phyloP scores from a whole-genome alignment of 805 yeast species.

The Ogataea neopini region DNA sequence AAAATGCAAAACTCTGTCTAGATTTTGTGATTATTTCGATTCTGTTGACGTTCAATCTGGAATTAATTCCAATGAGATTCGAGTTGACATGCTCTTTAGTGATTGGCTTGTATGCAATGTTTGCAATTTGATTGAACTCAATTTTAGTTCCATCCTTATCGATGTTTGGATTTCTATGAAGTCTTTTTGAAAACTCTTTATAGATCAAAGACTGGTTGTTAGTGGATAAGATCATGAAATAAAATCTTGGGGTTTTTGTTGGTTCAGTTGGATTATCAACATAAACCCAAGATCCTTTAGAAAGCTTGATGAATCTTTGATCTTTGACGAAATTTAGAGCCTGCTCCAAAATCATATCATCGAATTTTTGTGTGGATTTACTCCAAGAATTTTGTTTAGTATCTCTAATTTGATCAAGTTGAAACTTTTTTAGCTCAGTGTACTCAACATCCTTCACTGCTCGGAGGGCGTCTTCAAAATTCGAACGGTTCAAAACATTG shows the following conservation, averaged over 20 bases:
- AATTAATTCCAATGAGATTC: slow-evolving; percentile 54
- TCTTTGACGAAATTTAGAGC: slow-evolving; percentile 71
- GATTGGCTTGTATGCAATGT: slow-evolving; percentile 52
- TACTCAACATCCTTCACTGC: slow-evolving; percentile 45
- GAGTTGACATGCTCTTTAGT: slow-evolving; percentile 38
- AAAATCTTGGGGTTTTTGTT: slow-evolving; percentile 33
- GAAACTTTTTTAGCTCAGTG: slow-evolving; percentile 53
- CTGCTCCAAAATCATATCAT: slow-evolving; percentile 51
- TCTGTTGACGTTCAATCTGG: slow-evolving; percentile 42
- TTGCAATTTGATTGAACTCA: slow-evolving; percentile 51
- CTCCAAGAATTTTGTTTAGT: slow-evolving; percentile 46
- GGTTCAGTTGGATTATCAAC: slow-evolving; percentile 51
- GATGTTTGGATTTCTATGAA: slow-evolving; percentile 51
- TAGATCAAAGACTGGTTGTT: slow-evolving; percentile 61
- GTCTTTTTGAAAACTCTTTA: slow-evolving; percentile 55
- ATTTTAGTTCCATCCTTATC: slow-evolving; percentile 57
- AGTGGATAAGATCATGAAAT: slow-evolving; percentile 64
- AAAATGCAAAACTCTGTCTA: slow-evolving; percentile 50
- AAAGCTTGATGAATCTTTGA: slow-evolving; percentile 68
- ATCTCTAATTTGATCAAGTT: slow-evolving; percentile 45
- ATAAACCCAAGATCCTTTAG: slow-evolving; percentile 81
- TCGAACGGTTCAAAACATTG: slow-evolving; percentile 19
- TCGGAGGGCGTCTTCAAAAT: slow-evolving; percentile 47
- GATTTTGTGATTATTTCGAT: slow-evolving; percentile 24
- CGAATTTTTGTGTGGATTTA: slow-evolving; percentile 47